phyloP scores from a whole-genome alignment of 306 rosid genomes.

The Cajanus cajan region DNA sequence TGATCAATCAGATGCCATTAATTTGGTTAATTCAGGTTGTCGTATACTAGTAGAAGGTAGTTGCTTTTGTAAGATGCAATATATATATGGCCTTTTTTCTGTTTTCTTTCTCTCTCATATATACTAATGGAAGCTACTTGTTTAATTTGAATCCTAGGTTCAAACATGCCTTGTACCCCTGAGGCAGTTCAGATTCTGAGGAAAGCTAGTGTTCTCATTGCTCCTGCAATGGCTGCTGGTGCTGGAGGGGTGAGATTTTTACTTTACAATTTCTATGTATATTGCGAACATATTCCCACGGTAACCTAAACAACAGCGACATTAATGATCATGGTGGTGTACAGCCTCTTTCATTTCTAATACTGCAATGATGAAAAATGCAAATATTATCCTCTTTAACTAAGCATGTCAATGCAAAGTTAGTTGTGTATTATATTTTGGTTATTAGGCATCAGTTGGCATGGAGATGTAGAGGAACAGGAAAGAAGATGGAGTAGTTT shows the following conservation, averaged over 20 bases:
- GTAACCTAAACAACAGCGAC: constrained; percentile 1
- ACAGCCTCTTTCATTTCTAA: neutral
- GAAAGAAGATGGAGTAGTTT: neutral
- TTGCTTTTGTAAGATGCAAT: constrained; percentile 12
- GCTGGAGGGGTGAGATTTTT: constrained; percentile 91
- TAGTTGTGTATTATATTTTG: neutral
- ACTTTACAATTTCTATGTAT: constrained; percentile 29
- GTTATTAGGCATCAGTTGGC: neutral
- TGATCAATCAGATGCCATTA: constrained; percentile 87
- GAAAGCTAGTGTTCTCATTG: constrained; percentile 85
- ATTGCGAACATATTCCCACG: neutral
- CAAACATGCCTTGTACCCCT: constrained; percentile 95
- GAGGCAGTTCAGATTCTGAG: constrained; percentile 87
- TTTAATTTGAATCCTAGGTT: constrained; percentile 52
- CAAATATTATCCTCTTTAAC: neutral
- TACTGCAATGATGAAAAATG: neutral
- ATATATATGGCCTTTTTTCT: constrained; percentile 14
- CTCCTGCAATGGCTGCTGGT: constrained; percentile 99
- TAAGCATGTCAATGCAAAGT: neutral
- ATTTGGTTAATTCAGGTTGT: constrained; percentile 88
- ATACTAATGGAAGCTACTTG: constrained; percentile 24
- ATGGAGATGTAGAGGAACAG: neutral
- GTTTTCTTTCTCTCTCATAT: neutral
- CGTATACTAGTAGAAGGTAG: constrained; percentile 91
- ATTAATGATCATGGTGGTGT: neutral